These are phyloP conservation scores for Diversispora eburnea DNA, from an alignment of 192 early-diverging fungal genomes.

Conservation along the genomic window DNA sequence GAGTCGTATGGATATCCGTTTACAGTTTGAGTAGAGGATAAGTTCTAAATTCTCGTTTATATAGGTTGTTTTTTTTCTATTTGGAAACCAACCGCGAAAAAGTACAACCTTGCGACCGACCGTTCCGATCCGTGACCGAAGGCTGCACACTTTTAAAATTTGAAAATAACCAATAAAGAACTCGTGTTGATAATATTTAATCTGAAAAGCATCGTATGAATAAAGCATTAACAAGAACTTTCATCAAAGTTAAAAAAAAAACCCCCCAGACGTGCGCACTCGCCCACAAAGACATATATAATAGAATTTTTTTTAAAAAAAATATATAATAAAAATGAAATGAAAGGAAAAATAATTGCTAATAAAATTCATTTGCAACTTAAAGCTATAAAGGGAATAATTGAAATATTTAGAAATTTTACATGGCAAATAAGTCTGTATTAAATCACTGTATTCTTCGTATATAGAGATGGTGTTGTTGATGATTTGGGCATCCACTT, in stretches of 20 bases:
- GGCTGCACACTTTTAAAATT: conserved; percentile 17
- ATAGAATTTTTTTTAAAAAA: background rate
- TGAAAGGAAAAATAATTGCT: conserved; percentile 14
- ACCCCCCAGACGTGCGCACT: background rate
- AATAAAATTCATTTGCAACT: conserved; percentile 17
- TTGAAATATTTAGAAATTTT: conserved; percentile 17
- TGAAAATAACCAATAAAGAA: conserved; percentile 25
- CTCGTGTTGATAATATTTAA: conserved; percentile 8
- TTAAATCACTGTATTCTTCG: conserved; percentile 17
- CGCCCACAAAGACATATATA: background rate
- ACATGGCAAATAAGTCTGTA: conserved; percentile 28
- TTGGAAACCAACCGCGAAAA: conserved; percentile 16
- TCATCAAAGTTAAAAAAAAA: background rate
- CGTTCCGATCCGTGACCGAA: conserved; percentile 27
- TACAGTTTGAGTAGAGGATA: background rate
- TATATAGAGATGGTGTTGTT: background rate
- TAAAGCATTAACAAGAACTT: conserved; percentile 18
- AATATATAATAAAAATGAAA: conserved; percentile 10
- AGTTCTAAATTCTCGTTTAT: conserved; percentile 28
- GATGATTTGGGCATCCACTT: background rate
- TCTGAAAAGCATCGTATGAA: background rate
- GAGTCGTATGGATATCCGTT: conserved; percentile 23
- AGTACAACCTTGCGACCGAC: conserved; percentile 25
- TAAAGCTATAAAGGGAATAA: conserved; percentile 18
- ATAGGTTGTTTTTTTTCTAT: conserved; percentile 17